Conservation (phyloP, 2,329 filamentous ascomycete genomes). For the Metarhizium rileyi region DNA sequence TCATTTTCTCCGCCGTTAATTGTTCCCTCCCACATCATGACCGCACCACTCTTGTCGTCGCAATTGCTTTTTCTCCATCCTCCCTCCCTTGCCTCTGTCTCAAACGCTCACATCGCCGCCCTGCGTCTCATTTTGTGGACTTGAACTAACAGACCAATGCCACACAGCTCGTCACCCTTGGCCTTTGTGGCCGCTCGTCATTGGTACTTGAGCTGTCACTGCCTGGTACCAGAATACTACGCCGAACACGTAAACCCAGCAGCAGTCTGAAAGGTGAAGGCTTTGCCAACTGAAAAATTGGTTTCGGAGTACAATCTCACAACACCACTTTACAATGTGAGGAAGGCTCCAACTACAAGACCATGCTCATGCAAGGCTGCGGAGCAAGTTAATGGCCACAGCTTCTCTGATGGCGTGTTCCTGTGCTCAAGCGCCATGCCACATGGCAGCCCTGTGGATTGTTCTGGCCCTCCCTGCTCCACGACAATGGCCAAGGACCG, state of each 20-base stretch:
- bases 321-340: not conserved
- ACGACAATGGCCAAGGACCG: not conserved
- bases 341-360: not conserved
- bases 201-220: no score
- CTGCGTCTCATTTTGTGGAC: not conserved
- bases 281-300: no score
- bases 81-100: constrained; percentile 5
- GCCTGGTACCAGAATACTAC: no score
- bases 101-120: constrained; percentile 1
- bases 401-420: not conserved
- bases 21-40: not conserved
- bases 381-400: not conserved
- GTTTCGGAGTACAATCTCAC: not conserved
- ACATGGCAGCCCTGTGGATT: constrained; percentile 5
- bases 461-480: not conserved
- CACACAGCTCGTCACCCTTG: not conserved
- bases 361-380: not conserved
- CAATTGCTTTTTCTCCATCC: constrained; percentile 1
- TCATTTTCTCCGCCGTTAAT: not conserved
- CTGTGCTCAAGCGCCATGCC: not conserved
- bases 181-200: no score
- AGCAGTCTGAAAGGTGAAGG: no score
- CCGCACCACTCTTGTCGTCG: not conserved
- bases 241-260: no score
- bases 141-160: not conserved